These are phyloP conservation scores for Xylariaceae sp. DNA, from an alignment of 2,329 filamentous ascomycete species.

Conservation along the genomic window DNA sequence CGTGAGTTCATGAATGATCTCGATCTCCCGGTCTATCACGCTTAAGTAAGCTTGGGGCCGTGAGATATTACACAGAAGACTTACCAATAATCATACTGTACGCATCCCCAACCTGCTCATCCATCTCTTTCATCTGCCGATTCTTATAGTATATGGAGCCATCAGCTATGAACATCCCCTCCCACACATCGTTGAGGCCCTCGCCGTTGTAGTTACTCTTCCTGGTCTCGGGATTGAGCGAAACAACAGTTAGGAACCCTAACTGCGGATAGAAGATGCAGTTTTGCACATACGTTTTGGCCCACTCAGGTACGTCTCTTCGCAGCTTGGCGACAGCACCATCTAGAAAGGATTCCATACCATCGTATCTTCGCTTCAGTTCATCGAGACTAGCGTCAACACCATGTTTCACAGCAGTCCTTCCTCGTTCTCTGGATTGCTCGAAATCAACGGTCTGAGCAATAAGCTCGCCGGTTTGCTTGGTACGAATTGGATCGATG, in stretches of 20 bases:
- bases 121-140: slow-evolving; percentile 75
- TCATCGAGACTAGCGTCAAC: slow-evolving; percentile 76
- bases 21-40: slow-evolving; percentile 76
- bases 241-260: slow-evolving; percentile 82
- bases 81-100: slow-evolving; percentile 81
- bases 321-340: slow-evolving; percentile 68
- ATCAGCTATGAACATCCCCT: slow-evolving; percentile 74
- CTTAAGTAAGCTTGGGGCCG: slow-evolving; percentile 13
- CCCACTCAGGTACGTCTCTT: slow-evolving; percentile 62
- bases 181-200: slow-evolving; percentile 66
- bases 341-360: slow-evolving; percentile 73
- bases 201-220: slow-evolving; percentile 66
- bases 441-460: slow-evolving; percentile 79
- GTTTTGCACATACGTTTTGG: slow-evolving; percentile 59
- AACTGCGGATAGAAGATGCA: slow-evolving; percentile 92
- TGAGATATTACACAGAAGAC: slow-evolving; percentile 21
- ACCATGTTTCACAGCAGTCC: slow-evolving; percentile 72
- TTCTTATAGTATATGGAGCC: slow-evolving; percentile 86
- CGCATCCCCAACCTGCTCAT: slow-evolving; percentile 80
- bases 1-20: slow-evolving; percentile 79
- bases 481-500: slow-evolving; percentile 57
- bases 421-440: slow-evolving; percentile 68
- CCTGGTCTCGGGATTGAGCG: slow-evolving; percentile 60
- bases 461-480: slow-evolving; percentile 69
- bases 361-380: slow-evolving; percentile 76